Evolutionary conservation across 768 basidiomycete species (phyloP).

Genomic region (Psilocybe sp.): DNA sequence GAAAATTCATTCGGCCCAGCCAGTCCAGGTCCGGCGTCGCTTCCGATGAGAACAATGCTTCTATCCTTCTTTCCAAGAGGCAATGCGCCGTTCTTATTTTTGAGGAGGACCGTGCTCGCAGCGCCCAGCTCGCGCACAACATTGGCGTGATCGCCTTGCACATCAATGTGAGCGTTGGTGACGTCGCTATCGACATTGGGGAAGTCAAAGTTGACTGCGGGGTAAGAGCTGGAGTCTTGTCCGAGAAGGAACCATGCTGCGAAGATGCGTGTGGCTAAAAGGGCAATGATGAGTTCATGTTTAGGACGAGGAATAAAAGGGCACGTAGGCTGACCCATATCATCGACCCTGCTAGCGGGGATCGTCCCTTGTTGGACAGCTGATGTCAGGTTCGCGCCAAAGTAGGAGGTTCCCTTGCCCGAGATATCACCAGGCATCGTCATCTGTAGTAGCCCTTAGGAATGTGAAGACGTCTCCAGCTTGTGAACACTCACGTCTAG

Average conservation of each 20-base stretch:
- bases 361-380: constrained; percentile 77
- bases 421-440: constrained; percentile 67
- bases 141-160: constrained; percentile 64
- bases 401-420: constrained; percentile 50
- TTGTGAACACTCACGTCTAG: constrained; percentile 49
- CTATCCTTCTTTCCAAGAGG: constrained; percentile 45
- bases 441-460: constrained; percentile 42
- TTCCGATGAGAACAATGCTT: constrained; percentile 61
- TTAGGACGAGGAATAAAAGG: background rate
- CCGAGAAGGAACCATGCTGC: constrained; percentile 66
- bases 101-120: constrained; percentile 72
- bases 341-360: constrained; percentile 59
- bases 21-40: constrained; percentile 59
- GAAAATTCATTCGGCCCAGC: constrained; percentile 70
- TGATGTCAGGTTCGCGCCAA: constrained; percentile 63
- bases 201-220: constrained; percentile 69
- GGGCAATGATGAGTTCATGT: background rate
- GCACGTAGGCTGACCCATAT: constrained; percentile 56
- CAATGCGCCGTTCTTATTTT: constrained; percentile 58
- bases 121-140: constrained; percentile 73
- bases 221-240: constrained; percentile 64
- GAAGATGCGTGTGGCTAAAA: constrained; percentile 67
- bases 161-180: constrained; percentile 62
- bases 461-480: background rate
- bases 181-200: constrained; percentile 49